Evolutionary conservation across 2,329 filamentous ascomycete species (phyloP).

Genomic region (Gnomoniopsis smithogilvyi): DNA sequence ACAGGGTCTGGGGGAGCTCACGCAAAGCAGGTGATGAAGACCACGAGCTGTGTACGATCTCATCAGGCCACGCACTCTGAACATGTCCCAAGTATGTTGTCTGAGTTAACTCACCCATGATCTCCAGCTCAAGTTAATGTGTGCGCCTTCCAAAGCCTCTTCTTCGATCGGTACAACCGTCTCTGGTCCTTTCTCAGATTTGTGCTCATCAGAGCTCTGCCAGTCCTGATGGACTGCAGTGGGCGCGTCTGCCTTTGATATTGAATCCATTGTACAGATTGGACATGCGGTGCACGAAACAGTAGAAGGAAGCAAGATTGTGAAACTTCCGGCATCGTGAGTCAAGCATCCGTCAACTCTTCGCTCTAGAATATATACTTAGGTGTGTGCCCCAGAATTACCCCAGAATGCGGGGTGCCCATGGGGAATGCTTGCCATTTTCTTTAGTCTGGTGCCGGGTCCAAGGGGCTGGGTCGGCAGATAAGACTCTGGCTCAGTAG

Average conservation of each 20-base stretch:
- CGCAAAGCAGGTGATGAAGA: constrained; percentile 47
- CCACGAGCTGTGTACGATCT: constrained; percentile 27
- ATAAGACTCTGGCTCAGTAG: background rate
- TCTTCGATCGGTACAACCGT: constrained; percentile 26
- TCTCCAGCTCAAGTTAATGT: constrained; percentile 49
- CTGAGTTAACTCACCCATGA: constrained; percentile 40
- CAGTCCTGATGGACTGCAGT: background rate
- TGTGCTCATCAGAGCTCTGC: background rate
- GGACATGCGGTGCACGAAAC: background rate
- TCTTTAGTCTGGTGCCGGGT: background rate
- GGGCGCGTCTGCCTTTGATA: constrained; percentile 2
- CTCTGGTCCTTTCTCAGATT: constrained; percentile 10
- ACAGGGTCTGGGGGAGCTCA: no score
- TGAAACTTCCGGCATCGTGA: background rate
- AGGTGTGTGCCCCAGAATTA: background rate
- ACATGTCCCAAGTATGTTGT: background rate
- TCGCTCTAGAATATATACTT: no score
- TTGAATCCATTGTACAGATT: background rate
- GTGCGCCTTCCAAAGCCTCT: constrained; percentile 28
- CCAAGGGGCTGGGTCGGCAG: background rate
- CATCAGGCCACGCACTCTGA: background rate
- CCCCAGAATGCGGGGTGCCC: background rate
- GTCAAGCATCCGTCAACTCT: no score
- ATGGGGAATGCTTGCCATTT: background rate
- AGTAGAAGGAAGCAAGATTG: background rate